phyloP scores from a whole-genome alignment of 495 filamentous ascomycete genomes.

The Parmelia sp. region DNA sequence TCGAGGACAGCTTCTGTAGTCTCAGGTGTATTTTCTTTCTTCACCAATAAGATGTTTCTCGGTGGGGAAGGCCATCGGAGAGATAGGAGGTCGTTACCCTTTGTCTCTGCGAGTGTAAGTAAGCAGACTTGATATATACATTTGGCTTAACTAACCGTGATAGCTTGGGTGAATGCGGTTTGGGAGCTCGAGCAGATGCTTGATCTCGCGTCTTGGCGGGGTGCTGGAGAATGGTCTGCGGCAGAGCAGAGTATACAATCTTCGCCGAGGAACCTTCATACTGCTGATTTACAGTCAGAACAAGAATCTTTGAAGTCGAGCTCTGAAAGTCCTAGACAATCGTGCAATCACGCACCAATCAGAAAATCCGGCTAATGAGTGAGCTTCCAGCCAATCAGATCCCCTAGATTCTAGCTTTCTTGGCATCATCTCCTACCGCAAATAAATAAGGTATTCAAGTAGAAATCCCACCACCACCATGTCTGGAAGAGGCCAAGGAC shows the following conservation, averaged over 20 bases:
- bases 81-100: conserved; percentile 59
- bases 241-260: not conserved
- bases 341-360: too few species aligned
- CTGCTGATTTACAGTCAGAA: not conserved
- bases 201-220: conserved; percentile 35
- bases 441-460: too few species aligned
- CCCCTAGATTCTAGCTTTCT: too few species aligned
- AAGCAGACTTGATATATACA: not conserved
- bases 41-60: conserved; percentile 82
- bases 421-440: too few species aligned
- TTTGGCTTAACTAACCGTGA: conserved; percentile 41
- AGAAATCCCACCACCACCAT: too few species aligned
- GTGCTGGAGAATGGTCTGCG: conserved; percentile 40
- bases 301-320: too few species aligned
- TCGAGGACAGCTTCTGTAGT: conserved; percentile 69
- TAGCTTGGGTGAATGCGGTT: conserved; percentile 43
- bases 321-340: too few species aligned
- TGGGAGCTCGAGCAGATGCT: conserved; percentile 39
- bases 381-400: too few species aligned
- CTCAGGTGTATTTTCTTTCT: conserved; percentile 67
- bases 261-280: conserved; percentile 20
- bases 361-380: too few species aligned
- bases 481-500: too few species aligned
- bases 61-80: conserved; percentile 86
- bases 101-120: conserved; percentile 43